Percentiles rank a stretch among this genome's conserved stretches.
Conservation (phyloP, 257 asterid species). For the Haberlea rhodopensis region DNA sequence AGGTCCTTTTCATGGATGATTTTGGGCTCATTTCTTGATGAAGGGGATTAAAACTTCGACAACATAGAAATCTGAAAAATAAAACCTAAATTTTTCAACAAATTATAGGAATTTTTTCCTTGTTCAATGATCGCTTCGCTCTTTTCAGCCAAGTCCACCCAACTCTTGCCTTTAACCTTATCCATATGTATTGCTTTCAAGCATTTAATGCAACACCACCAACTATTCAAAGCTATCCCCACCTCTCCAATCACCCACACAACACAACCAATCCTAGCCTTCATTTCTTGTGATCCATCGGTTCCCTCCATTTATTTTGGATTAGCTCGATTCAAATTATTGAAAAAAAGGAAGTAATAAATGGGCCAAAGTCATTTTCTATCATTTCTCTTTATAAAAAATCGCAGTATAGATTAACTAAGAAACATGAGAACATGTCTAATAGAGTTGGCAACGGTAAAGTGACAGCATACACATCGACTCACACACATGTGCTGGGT, state of each 20-base stretch:
- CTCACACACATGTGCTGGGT: neutral
- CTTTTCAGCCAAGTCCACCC: neutral
- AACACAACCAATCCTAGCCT: neutral
- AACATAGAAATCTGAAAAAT: too few relatives aligned
- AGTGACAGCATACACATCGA: neutral
- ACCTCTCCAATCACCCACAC: neutral
- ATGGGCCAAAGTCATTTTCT: neutral
- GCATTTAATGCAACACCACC: conserved; percentile 1
- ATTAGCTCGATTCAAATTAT: too few relatives aligned
- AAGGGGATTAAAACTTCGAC: too few relatives aligned
- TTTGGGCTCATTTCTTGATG: neutral
- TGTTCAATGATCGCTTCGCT: neutral
- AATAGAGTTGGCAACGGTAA: neutral
- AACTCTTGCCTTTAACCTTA: neutral
- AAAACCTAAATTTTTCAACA: too few relatives aligned
- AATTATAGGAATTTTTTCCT: too few relatives aligned
- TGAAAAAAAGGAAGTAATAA: neutral
- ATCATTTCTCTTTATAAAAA: too few relatives aligned
- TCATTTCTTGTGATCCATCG: conserved; percentile 5
- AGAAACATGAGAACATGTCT: neutral
- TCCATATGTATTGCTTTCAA: conserved; percentile 15
- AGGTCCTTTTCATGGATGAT: neutral
- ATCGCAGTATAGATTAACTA: neutral
- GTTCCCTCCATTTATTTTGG: neutral
- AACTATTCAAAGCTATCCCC: conserved; percentile 11